Evolutionary conservation across 768 basidiomycete species (phyloP).

Genomic region (Podaxis sp.): DNA sequence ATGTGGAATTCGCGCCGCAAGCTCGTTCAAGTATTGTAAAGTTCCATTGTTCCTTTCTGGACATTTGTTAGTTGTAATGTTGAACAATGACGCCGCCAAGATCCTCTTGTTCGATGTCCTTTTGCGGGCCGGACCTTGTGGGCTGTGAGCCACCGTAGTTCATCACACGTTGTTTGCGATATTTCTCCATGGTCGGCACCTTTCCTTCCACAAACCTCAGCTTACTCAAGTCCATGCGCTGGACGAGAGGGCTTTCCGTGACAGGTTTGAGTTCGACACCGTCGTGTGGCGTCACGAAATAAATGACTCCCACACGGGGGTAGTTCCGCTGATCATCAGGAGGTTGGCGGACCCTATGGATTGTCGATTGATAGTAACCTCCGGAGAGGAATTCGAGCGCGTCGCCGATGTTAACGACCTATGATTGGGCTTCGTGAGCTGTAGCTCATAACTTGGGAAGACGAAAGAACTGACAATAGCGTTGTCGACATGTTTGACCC

Average conservation of each 20-base stretch:
- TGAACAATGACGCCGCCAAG: constrained; percentile 4
- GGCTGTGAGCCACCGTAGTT: constrained; percentile 1
- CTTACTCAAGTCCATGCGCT: constrained; percentile 18
- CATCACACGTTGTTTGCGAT: background rate
- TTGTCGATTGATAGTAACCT: constrained; percentile 46
- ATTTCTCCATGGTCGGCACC: constrained; percentile 1
- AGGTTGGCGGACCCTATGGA: constrained; percentile 49
- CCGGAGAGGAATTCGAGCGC: constrained; percentile 48
- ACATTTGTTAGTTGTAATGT: too few species aligned
- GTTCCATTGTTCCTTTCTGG: too few species aligned
- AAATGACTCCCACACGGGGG: constrained; percentile 47
- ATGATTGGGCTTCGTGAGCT: constrained; percentile 15
- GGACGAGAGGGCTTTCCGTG: constrained; percentile 41
- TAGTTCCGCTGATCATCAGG: constrained; percentile 43
- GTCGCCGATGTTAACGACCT: constrained; percentile 48
- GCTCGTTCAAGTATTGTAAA: too few species aligned
- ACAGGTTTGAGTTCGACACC: constrained; percentile 38
- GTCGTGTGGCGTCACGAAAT: constrained; percentile 45
- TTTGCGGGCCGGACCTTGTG: background rate
- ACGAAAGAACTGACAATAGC: constrained; percentile 31
- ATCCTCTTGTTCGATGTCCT: background rate
- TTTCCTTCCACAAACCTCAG: background rate
- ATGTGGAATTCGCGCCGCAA: too few species aligned
- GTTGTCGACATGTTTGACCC: constrained; percentile 46
- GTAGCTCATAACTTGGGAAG: background rate